Conservation (phyloP, 495 filamentous ascomycete genomes). For the Aspergillus asperescens region DNA sequence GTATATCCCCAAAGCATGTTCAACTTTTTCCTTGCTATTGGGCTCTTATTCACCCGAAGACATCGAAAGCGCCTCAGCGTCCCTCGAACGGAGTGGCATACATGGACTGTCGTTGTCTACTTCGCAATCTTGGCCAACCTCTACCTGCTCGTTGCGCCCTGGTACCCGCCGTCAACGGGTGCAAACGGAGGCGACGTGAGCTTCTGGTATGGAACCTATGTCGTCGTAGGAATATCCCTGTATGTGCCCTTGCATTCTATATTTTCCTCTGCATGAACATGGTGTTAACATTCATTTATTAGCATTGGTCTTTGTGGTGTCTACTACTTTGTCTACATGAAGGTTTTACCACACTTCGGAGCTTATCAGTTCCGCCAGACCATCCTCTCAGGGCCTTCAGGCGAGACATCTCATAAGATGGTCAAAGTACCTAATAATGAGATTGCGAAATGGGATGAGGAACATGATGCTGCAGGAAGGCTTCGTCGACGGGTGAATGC, state of each 20-base stretch:
- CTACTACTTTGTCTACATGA: constrained; percentile 56
- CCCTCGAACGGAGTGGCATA: constrained; percentile 41
- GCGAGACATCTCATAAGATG: constrained; percentile 47
- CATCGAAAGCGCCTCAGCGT: constrained; percentile 45
- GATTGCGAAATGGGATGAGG: constrained; percentile 48
- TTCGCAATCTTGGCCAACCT: constrained; percentile 52
- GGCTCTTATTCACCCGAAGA: constrained; percentile 49
- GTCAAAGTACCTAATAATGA: constrained; percentile 49
- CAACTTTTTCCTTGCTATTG: constrained; percentile 47
- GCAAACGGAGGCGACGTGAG: constrained; percentile 54
- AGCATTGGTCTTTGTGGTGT: constrained; percentile 47
- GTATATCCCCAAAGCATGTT: constrained; percentile 52
- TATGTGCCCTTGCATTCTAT: constrained; percentile 29
- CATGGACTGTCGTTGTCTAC: constrained; percentile 49
- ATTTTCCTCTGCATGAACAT: neutral
- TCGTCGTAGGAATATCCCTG: constrained; percentile 51
- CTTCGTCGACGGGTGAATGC: constrained; percentile 2
- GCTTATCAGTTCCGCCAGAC: constrained; percentile 52
- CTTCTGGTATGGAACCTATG: constrained; percentile 65
- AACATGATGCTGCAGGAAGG: constrained; percentile 50
- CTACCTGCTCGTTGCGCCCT: constrained; percentile 58
- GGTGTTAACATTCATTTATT: neutral
- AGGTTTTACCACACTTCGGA: constrained; percentile 43
- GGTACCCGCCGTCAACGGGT: constrained; percentile 58
- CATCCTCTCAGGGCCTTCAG: constrained; percentile 43